Base-by-base conservation (phyloP, 805 yeast genomes). In the Sugiyamaella valdiviana region DNA sequence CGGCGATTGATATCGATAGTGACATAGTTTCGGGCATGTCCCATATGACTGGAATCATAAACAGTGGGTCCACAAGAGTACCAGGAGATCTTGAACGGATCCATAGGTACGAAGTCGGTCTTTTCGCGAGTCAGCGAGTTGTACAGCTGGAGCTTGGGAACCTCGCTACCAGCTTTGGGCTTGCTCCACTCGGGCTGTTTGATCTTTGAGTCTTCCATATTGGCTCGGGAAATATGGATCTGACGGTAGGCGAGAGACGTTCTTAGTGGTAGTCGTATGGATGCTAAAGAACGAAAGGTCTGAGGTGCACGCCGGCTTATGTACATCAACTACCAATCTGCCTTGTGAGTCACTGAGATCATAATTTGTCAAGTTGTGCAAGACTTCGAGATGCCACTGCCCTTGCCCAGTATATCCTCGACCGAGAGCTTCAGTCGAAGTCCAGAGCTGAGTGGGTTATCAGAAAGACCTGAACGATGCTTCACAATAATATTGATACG, bases 11-110 rank as follows among this genome's bases (percentile, higher is more conserved):
- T 88, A 66, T 93, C 99, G 46, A 85, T 86, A 7, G 96, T 80
- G 44, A 93, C 98, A 62, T 93, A 93, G 69, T 93, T 93, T 67
- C 99, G 76, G 12, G 99, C 99, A 66, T 93, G 99, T 19, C 99
- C 99, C 97, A 93, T 89, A 63, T 93, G 99, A 45, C 90, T 79
- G 29, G 93, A 80, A 67, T 93, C 96, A 63, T 93, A 93, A 14
- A 93, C 99, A 0, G 99, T 93, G 10, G 99, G 99, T 5, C 99
- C 99, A 76, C 99, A 93, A 50, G 89, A 85, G 71, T 93, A 93
- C 99, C 99, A 93, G 0, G 89, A 77, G 44, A 93, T 85, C 51
- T 78, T 77, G 32, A 62, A 63, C 2, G 78, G 77, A 22, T 72
- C 69, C 49, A 72, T 67, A 2, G 98, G 95, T n/a, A 80, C 66